Conservation (phyloP, 2,329 filamentous ascomycete genomes). For the Fusarium annulatum region DNA sequence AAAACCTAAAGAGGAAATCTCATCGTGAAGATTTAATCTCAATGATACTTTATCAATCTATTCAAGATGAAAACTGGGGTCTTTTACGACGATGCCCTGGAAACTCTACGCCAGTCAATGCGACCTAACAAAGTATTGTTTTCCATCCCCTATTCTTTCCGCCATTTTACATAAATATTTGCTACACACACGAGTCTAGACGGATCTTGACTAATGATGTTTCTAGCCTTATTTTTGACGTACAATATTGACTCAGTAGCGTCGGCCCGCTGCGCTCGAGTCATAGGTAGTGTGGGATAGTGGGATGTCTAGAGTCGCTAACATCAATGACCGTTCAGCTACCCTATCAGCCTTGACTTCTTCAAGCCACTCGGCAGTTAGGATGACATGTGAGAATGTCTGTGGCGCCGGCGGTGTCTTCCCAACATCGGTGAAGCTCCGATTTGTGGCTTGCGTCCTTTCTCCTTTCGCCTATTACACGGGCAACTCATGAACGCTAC, state of each 20-base stretch:
- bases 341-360: not conserved
- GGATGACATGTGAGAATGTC: not conserved
- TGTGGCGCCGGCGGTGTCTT: not conserved
- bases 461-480: not conserved
- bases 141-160: not conserved
- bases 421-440: not conserved
- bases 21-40: not conserved
- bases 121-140: accelerated
- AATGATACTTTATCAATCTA: not conserved
- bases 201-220: not conserved
- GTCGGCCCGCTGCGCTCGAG: not conserved
- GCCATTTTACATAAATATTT: not conserved
- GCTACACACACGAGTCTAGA: not conserved
- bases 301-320: not conserved
- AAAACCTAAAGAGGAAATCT: not conserved
- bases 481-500: not conserved
- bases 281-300: not conserved
- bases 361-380: not conserved
- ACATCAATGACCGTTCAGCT: not conserved
- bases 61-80: not conserved
- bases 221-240: not conserved
- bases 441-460: not conserved
- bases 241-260: not conserved
- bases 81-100: not conserved
- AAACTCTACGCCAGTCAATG: not conserved